Base-by-base conservation (phyloP, 495 filamentous ascomycete species). In the Xylaria longipes region DNA sequence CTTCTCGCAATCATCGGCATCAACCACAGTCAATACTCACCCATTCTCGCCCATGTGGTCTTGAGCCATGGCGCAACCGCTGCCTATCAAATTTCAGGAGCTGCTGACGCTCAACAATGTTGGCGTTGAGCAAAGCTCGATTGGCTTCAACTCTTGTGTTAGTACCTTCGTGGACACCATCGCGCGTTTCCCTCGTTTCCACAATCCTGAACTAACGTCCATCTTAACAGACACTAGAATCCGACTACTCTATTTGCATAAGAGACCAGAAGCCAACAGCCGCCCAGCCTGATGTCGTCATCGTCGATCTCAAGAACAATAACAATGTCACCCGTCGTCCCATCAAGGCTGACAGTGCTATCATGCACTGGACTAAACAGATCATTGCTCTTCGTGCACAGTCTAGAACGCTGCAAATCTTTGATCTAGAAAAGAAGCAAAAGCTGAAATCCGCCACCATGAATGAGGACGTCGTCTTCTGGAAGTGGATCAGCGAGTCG, bases 341-440 rank as follows among this genome's bases (percentile, higher is more conserved):
- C 11, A 99, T 99, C 87, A 98, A 98, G 84, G 97, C 96, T 75
- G 96, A 99, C 86, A 97, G 94, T 89, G 97, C 96, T 72, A 98
- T 99, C 79, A 98, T 99, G 96, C 96, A 99, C 89, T 97, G 94
- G 93, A 89, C 85, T 75, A 91, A 91, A 79, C 93, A 96, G 80
- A 95, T 98, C 82, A 98, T 99, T 79, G 96, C 97, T 56, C 89
- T 99, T 71, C 95, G 94, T 82, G 97, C 96, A 41, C 93, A 97
- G 77, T 88, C 89, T 62, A 89, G 94, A 71, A 98, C 97, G 70
- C 89, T 99, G 48, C 96, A 99, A 84, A 97, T 99, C 76, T 99
- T 99, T 84, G 94, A 99, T 81, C 87, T 99, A 65, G 88, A 87
- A 60, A 88, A 89, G 67, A 98, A 98, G 83, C 86, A 90, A 76